Evolutionary conservation across 768 basidiomycete genomes (phyloP).

Genomic region (Tulasnella sp.): DNA sequence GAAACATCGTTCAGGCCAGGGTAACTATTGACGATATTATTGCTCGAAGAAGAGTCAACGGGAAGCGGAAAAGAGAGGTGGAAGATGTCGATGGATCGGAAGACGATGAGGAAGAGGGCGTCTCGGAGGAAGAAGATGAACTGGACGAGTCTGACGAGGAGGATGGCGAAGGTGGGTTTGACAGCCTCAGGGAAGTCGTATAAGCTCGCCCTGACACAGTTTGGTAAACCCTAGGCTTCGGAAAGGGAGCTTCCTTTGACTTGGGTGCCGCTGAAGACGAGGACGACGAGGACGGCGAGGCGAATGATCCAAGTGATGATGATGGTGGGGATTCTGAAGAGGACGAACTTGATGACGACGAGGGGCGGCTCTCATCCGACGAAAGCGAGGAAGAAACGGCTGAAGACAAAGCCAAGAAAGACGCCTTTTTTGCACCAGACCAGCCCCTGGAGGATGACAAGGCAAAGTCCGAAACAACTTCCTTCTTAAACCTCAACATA

Average conservation of each 20-base stretch:
- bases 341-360: background rate
- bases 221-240: background rate
- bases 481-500: slow-evolving; percentile 90
- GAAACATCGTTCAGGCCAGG: slow-evolving; percentile 50
- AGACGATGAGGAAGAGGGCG: slow-evolving; percentile 38
- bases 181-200: background rate
- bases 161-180: slow-evolving; percentile 10
- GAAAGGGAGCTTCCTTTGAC: background rate
- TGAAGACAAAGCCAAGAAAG: slow-evolving; percentile 65
- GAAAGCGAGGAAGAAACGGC: slow-evolving; percentile 60
- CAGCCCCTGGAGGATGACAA: slow-evolving; percentile 35
- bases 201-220: slow-evolving; percentile 29
- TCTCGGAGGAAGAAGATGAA: slow-evolving; percentile 35
- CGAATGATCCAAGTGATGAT: slow-evolving; percentile 31
- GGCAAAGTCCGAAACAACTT: slow-evolving; percentile 47
- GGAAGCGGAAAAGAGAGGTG: slow-evolving; percentile 61
- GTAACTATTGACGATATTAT: slow-evolving; percentile 93
- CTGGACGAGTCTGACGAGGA: slow-evolving; percentile 43
- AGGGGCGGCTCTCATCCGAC: slow-evolving; percentile 42
- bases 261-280: slow-evolving; percentile 38
- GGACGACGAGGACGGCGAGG: no score
- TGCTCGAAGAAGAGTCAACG: slow-evolving; percentile 44
- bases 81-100: slow-evolving; percentile 33
- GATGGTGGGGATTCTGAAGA: slow-evolving; percentile 31
- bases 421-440: slow-evolving; percentile 72